Evolutionary conservation across 108 stramenopile genomes (phyloP), one percentile per base, ranked within the genome.

Genomic region (Skeletonema tropicum): DNA sequence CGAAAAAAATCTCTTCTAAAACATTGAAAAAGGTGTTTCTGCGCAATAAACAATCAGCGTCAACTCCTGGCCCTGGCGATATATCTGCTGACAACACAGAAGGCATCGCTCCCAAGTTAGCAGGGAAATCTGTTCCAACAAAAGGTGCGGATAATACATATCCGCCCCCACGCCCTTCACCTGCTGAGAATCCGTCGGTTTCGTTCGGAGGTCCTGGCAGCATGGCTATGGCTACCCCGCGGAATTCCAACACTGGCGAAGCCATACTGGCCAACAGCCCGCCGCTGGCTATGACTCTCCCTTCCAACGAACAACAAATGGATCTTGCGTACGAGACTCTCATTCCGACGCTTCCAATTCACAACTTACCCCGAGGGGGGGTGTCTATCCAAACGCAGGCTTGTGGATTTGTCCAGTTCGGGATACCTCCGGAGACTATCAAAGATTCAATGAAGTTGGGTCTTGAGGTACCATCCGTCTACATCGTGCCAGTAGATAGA

Each of bases 341-440:
- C 48, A 49, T 49, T 19, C 48, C 48, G 19, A 49, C 48, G 17
- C 48, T 49, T 12, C 48, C 48, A 5, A 49, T 49, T 19, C 48
- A 49, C 48, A n/a, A 49, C 19, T 49, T 96, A 6, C 95, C 95
- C 19, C 70, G 95, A 12, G 95, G 95, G 14, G 95, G 95, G 3
- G 71, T 92, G 17, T 86, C 86, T 74, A 82, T 96, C 39, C 87
- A 92, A 32, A 93, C 95, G 8, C 68, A 87, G 45, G 90, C 92
- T 6, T 90, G 90, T 10, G 94, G 94, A 10, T 73, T 80, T 15
- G 78, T 94, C n/a, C 93, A 94, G 84, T 95, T 93, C 68, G 96
- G 96, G 35, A 95, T 98, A 25, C 97, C 97, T 59, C 97, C 97
- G 3, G 97, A 98, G 75, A 98, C 96, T 21, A 97, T 98, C 87